Base-by-base conservation (phyloP, 352 stramenopile genomes). In the Globisporangium viniferum region DNA sequence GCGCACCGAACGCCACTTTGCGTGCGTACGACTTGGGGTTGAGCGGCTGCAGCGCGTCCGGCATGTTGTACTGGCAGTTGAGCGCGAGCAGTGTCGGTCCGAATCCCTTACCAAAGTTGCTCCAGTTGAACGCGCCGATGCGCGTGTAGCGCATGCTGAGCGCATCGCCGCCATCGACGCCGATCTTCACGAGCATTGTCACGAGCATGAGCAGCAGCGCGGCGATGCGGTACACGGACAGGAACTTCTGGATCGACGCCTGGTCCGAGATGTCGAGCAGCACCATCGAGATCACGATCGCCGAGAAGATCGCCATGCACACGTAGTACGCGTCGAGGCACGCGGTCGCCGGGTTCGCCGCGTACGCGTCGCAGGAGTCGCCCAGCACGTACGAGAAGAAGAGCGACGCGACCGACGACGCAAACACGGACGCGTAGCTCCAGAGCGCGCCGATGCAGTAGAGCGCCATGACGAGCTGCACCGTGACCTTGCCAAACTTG, bases 41-140 rank as follows among this genome's bases (percentile, higher is more conserved):
- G n/a, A 95, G 75, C 48, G 85, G 82, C 77, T 95, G 87, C 39
- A 95, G 70, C 27, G 84, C 85, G 67, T 93, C 82, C 20, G 85
- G 85, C 85, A 95, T 93, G 74, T 93, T 93, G 80, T 93, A 93
- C 73, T 95, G 87, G 69, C 87, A 95, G 75, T 93, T 95, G 59
- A 95, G 81, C 33, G 88, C 88, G n/a, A 95, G 73, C 36, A 95
- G 65, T 35, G 86, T 93, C 5, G 88, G 88, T 2, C 88, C 88
- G 65, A 95, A 95, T 8, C 84, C 86, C 31, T 88, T 90, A 66
- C 84, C 83, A 69, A 95, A 95, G 75, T 91, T 93, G 41, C 71
- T 22, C 84, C 84, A 93, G 74, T 93, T 94, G 64, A 87, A 82
- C 4, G 79, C 68, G 20, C 81, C 85, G 61, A 90, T 86, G 8